A percentile compares a stretch with the other conserved stretches of the same genome.
Conservation (phyloP, 306 rosid genomes). For the Mimosa bimucronata region DNA sequence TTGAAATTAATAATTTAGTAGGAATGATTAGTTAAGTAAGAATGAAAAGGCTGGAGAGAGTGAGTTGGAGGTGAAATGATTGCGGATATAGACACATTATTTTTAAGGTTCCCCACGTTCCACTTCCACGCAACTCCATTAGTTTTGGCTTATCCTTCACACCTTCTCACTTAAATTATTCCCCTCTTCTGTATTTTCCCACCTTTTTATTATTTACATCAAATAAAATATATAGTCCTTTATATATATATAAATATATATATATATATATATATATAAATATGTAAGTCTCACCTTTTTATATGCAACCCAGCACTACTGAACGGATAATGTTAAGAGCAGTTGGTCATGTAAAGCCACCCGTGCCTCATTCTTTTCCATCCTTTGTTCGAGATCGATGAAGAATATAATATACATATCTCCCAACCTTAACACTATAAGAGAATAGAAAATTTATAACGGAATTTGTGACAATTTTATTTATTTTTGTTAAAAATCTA, state of each 20-base stretch:
- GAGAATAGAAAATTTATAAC: too few species aligned
- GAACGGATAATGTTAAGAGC: neutral
- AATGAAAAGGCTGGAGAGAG: neutral
- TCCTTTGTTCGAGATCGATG: too few species aligned
- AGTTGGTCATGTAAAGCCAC: neutral
- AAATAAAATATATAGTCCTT: neutral
- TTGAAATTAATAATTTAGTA: neutral
- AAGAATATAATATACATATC: too few species aligned
- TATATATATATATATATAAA: neutral
- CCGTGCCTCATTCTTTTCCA: too few species aligned
- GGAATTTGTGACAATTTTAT: too few species aligned
- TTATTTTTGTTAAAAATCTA: too few species aligned
- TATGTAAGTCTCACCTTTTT: neutral
- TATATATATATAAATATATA: neutral
- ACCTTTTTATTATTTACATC: neutral
- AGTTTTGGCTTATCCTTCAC: conserved; percentile 27
- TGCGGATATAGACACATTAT: conserved; percentile 48
- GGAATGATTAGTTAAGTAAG: neutral
- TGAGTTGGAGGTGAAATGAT: conserved; percentile 33
- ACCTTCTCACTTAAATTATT: conserved; percentile 5
- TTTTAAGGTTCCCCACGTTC: conserved; percentile 59
- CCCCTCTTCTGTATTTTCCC: neutral
- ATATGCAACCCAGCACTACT: neutral
- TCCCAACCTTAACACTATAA: too few species aligned
- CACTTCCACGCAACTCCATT: conserved; percentile 32